Conservation (phyloP, 2,329 filamentous ascomycete genomes). For the Fulvia fulva region DNA sequence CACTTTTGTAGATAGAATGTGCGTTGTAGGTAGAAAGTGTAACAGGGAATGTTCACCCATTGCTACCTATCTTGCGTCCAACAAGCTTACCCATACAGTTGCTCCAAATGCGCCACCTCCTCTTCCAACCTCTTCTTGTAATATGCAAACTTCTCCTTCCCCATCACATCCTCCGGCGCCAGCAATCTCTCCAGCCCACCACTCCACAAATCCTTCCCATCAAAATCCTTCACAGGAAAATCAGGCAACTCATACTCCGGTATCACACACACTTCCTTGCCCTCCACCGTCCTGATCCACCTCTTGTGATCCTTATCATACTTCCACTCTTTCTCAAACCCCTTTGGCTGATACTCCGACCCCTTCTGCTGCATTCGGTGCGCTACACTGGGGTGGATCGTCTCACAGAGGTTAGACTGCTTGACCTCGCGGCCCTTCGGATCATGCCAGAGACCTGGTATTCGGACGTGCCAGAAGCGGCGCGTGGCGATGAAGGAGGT, state of each 20-base stretch:
- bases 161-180: slow-evolving; percentile 2
- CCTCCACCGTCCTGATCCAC: background rate
- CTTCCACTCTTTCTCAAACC: background rate
- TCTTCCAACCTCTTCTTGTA: background rate
- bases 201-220: slow-evolving; percentile 1
- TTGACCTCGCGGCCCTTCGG: background rate
- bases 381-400: slow-evolving; percentile 14
- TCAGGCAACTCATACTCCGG: background rate
- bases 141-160: background rate
- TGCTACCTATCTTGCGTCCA: no score
- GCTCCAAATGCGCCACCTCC: background rate
- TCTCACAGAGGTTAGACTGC: slow-evolving; percentile 1
- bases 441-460: background rate
- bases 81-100: no score
- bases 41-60: no score
- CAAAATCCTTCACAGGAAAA: background rate
- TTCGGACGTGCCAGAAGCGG: background rate
- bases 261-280: background rate
- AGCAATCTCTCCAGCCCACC: background rate
- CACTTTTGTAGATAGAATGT: no score
- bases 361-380: slow-evolving; percentile 8
- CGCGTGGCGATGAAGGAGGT: slow-evolving; percentile 15
- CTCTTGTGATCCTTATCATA: background rate
- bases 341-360: background rate
- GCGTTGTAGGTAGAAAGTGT: no score